A percentile compares a stretch with the other conserved stretches of the same genome.
phyloP scores from a whole-genome alignment of 495 filamentous ascomycete species.

The Talaromyces thailandensis region DNA sequence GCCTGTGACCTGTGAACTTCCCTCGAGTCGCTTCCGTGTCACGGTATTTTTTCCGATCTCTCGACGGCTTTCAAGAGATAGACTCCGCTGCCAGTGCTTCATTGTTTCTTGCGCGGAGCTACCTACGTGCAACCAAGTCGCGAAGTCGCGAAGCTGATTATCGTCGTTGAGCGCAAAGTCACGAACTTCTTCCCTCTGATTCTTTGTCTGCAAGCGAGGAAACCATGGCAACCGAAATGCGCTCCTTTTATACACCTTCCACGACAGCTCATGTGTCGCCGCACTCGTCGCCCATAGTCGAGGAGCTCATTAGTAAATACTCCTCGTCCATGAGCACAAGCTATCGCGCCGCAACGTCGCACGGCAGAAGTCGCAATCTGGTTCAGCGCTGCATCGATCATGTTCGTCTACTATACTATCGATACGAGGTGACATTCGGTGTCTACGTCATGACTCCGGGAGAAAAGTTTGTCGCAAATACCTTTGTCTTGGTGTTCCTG shows the following conservation, averaged over 20 bases:
- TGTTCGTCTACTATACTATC: slow-evolving; percentile 59
- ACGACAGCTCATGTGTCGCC: slow-evolving; percentile 23
- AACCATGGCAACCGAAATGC: slow-evolving; percentile 28
- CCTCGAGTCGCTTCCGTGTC: not conserved
- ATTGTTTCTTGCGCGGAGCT: not conserved
- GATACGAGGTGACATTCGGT: slow-evolving; percentile 67
- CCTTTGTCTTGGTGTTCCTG: slow-evolving; percentile 29
- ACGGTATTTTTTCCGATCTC: not conserved
- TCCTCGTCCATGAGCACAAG: slow-evolving; percentile 21
- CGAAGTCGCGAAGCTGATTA: not conserved
- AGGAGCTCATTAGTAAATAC: slow-evolving; percentile 29
- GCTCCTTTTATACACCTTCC: slow-evolving; percentile 28
- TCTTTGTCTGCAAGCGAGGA: not conserved
- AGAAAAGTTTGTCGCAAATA: slow-evolving; percentile 62
- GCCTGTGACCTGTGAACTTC: not conserved
- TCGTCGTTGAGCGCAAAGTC: not conserved
- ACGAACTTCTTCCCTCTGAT: not conserved
- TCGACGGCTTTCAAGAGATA: not conserved
- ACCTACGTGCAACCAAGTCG: not conserved
- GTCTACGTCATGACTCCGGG: slow-evolving; percentile 65
- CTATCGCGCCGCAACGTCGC: slow-evolving; percentile 7
- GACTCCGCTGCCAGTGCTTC: not conserved
- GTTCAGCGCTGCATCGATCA: slow-evolving; percentile 36
- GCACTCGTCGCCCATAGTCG: slow-evolving; percentile 24
- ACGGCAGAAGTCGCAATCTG: slow-evolving; percentile 16